Evolutionary conservation across 2,329 filamentous ascomycete genomes (phyloP), one percentile per base, ranked within the genome.

Genomic region (Talaromyces sp.): DNA sequence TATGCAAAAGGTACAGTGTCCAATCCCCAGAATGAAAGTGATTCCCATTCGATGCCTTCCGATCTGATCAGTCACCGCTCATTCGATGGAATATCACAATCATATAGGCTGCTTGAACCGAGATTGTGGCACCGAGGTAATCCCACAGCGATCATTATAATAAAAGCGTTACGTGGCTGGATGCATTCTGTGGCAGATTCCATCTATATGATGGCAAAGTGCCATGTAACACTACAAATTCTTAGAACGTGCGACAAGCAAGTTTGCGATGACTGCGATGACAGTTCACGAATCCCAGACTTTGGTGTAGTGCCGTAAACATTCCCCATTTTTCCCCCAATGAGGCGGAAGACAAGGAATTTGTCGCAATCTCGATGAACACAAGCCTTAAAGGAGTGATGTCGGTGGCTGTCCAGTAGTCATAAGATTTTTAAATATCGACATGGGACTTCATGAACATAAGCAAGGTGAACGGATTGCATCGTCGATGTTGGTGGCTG

Each of bases 91-190:
- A 46, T 9, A 14, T 25, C 11, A 5, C 6, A n/a, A 4, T 16
- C 8, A 25, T 48, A 23, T 25, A 25, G 40, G 40, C 42, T 46
- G 21, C 42, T 25, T 46, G 14, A 28, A 50, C 46, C 46, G 44
- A 48, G 44, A 28, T 28, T 28, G 44, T 48, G 48, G 48, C 33
- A 52, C 48, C 48, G 48, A 52, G 28, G 48, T 52, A 52, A 52
- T 52, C 8, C 48, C 48, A 52, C 21, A 31, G 28, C 11, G 46
- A 31, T 50, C 46, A 50, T 31, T 31, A 18, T 31, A 50, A 50
- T 50, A 23, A 50, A 31, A 50, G 46, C 46, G 46, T n/a, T n/a
- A 50, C 31, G 46, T 50, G 46, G 25, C 46, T 50, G n/a, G n/a
- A n/a, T 50, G 46, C 23, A 50, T 31, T 5, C n/a, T 31, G 25